phyloP scores from a whole-genome alignment of 148 eudicot species.

The Agrostemma githago region DNA sequence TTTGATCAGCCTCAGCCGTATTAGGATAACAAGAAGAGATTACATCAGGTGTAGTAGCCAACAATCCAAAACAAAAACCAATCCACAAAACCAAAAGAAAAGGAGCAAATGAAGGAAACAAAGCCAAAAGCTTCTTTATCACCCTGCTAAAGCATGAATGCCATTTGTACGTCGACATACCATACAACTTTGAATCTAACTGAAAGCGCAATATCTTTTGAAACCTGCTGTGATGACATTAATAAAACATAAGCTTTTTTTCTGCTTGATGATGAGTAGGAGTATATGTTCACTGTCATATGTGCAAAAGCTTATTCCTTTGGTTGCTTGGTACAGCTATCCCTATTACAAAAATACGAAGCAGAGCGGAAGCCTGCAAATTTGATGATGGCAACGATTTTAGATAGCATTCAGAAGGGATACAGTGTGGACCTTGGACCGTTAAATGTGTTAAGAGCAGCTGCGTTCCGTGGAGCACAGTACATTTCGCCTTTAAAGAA shows the following conservation, averaged over 20 bases:
- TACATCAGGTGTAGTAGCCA: no score
- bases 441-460: conserved; percentile 69
- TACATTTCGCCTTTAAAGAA: conserved; percentile 71
- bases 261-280: neutral
- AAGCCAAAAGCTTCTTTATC: no score
- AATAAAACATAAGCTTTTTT: neutral
- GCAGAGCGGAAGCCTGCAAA: conserved; percentile 78
- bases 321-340: conserved; percentile 39
- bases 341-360: conserved; percentile 67
- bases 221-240: neutral
- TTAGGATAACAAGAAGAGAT: neutral
- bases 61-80: no score
- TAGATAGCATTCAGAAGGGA: conserved; percentile 92
- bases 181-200: no score
- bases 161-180: no score
- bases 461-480: conserved; percentile 80
- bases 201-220: no score
- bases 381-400: conserved; percentile 69
- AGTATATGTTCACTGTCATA: neutral
- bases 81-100: no score
- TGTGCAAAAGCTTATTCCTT: neutral
- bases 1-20: no score
- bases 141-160: no score
- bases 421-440: conserved; percentile 84
- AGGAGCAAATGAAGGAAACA: no score